phyloP scores from a whole-genome alignment of 306 rosid genomes.

The Delonix regia region DNA sequence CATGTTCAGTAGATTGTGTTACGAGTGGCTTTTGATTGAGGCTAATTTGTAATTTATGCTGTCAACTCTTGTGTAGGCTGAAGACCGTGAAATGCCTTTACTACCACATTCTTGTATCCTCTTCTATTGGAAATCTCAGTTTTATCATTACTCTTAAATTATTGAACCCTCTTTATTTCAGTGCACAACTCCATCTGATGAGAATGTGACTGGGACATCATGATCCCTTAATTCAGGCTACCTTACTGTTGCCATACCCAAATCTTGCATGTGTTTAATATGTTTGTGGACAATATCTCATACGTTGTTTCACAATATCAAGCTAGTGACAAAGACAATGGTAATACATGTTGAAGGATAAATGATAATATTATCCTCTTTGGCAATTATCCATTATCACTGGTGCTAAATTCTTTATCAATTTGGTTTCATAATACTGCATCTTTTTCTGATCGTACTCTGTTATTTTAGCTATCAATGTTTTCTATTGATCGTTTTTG shows the following conservation, averaged over 20 bases:
- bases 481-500: too few relatives aligned
- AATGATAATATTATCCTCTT: background rate
- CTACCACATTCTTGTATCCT: conserved; percentile 75
- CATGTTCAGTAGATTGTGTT: conserved; percentile 12
- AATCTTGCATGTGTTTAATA: background rate
- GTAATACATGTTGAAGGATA: background rate
- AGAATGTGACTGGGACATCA: background rate
- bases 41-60: conserved; percentile 16
- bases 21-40: conserved; percentile 3
- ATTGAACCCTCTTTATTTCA: conserved; percentile 19
- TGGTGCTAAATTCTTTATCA: background rate
- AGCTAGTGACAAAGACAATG: background rate
- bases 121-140: conserved; percentile 18
- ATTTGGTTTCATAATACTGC: background rate
- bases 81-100: conserved; percentile 59
- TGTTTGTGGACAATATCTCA: background rate
- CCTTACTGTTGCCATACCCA: background rate
- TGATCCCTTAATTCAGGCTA: background rate
- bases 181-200: background rate
- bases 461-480: too few relatives aligned
- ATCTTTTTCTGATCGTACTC: too few relatives aligned
- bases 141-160: conserved; percentile 19
- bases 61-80: conserved; percentile 58
- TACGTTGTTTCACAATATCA: background rate
- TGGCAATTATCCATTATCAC: background rate